Percentiles rank a stretch among this genome's conserved stretches.
Evolutionary conservation across 352 stramenopile species (phyloP).

Genomic region (Phytophthora cactorum): DNA sequence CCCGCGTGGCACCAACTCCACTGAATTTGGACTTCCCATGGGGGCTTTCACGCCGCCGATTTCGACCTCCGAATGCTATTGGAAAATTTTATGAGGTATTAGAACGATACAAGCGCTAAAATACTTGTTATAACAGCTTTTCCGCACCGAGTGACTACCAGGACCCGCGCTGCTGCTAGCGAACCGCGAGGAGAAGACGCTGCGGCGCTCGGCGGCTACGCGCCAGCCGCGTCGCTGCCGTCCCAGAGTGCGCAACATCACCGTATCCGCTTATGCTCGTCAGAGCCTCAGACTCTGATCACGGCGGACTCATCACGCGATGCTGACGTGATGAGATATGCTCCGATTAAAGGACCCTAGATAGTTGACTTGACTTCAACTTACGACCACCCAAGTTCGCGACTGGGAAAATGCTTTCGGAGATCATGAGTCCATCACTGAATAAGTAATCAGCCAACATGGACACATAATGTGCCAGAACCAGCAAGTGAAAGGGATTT

Average conservation of each 20-base stretch:
- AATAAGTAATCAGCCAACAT: no score
- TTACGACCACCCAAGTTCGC: not conserved
- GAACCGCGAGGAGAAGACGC: slow-evolving; percentile 11
- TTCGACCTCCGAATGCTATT: slow-evolving; percentile 47
- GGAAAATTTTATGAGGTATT: not conserved
- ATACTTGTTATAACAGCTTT: not conserved
- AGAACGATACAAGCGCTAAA: slow-evolving; percentile 1
- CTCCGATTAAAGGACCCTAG: slow-evolving; percentile 10
- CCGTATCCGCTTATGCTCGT: no score
- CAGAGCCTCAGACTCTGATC: not conserved
- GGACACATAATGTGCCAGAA: no score
- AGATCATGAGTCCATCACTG: no score
- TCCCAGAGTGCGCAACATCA: slow-evolving; percentile 20
- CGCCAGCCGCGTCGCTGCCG: slow-evolving; percentile 11
- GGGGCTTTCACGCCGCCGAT: slow-evolving; percentile 62
- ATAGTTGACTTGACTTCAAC: not conserved
- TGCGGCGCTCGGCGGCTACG: slow-evolving; percentile 5
- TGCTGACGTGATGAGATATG: slow-evolving; percentile 1
- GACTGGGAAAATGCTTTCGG: no score
- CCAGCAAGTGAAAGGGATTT: no score
- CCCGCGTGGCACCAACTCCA: slow-evolving; percentile 62
- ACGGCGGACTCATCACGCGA: not conserved
- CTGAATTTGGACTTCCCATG: slow-evolving; percentile 34
- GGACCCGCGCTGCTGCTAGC: not conserved
- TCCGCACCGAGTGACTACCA: slow-evolving; percentile 6